Percentiles rank a stretch among this genome's conserved stretches.
These are phyloP conservation scores for Exobasidium cylindrosporum DNA, from an alignment of 1,284 basidiomycete genomes.

Conservation along the genomic window DNA sequence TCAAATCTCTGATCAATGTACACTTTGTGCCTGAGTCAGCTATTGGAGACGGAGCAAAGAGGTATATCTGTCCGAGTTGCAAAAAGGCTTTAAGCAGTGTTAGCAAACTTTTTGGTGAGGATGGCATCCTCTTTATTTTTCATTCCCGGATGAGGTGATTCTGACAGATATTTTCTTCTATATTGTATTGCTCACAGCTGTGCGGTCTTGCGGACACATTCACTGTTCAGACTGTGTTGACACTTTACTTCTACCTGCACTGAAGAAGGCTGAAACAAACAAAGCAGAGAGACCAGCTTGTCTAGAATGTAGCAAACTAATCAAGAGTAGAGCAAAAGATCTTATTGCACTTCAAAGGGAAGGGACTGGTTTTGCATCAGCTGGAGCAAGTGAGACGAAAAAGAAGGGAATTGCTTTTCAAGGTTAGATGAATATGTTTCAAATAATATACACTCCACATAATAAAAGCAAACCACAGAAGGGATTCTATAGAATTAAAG, in stretches of 20 bases:
- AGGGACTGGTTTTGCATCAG: slow-evolving; percentile 23
- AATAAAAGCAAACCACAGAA: too few relatives aligned
- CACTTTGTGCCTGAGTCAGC: slow-evolving; percentile 59
- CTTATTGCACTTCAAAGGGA: slow-evolving; percentile 21
- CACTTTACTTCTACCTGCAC: slow-evolving; percentile 68
- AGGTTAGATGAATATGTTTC: too few relatives aligned
- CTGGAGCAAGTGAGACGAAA: slow-evolving; percentile 18
- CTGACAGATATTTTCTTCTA: too few relatives aligned
- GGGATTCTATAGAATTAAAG: too few relatives aligned
- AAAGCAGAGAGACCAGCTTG: slow-evolving; percentile 59
- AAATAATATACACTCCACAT: too few relatives aligned
- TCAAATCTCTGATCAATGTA: slow-evolving; percentile 73
- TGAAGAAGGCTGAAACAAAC: slow-evolving; percentile 10
- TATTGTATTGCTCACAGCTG: slow-evolving; percentile 1
- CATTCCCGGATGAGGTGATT: neutral
- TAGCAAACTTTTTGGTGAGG: slow-evolving; percentile 10
- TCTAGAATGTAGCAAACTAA: slow-evolving; percentile 70
- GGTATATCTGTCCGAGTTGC: slow-evolving; percentile 60
- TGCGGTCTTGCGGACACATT: slow-evolving; percentile 72
- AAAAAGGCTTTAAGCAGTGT: slow-evolving; percentile 66
- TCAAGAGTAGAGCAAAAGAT: slow-evolving; percentile 59
- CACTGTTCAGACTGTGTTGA: slow-evolving; percentile 81
- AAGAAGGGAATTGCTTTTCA: slow-evolving; percentile 23
- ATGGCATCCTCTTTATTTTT: neutral
- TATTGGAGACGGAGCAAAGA: neutral